A percentile compares a stretch with the other conserved stretches of the same genome.
These are phyloP conservation scores for Colletotrichum spaethianum DNA, from an alignment of 2,329 filamentous ascomycete genomes.

Conservation along the genomic window DNA sequence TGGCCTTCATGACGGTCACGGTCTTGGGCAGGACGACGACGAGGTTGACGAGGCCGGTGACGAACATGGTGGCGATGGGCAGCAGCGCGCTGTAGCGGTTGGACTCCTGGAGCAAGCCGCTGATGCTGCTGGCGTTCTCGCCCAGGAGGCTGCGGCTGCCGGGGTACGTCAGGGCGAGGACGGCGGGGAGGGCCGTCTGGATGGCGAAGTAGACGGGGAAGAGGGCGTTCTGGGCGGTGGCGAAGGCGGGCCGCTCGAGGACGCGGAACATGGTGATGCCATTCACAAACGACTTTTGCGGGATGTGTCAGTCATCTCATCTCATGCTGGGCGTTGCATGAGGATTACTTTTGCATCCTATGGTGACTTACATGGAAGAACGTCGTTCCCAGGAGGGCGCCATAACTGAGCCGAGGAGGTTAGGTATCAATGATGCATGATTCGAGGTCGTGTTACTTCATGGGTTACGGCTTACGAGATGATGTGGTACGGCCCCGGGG, in stretches of 20 bases:
- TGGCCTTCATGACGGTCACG: conserved; percentile 79
- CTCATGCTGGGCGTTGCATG: not conserved
- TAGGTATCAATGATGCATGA: conserved; percentile 21
- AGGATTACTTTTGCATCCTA: not conserved
- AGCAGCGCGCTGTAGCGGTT: conserved; percentile 76
- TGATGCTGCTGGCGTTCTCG: conserved; percentile 59
- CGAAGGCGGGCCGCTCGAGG: conserved; percentile 85
- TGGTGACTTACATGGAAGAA: conserved; percentile 80
- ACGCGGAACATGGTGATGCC: conserved; percentile 82
- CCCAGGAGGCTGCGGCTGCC: conserved; percentile 65
- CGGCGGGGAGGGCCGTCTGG: conserved; percentile 80
- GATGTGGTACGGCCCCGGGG: conserved; percentile 82
- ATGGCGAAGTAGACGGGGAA: conserved; percentile 93
- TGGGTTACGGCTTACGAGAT: conserved; percentile 69
- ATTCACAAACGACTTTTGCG: conserved; percentile 78
- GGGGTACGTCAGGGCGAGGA: conserved; percentile 86
- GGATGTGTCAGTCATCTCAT: not conserved
- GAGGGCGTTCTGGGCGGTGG: conserved; percentile 81
- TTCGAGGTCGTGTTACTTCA: conserved; percentile 19
- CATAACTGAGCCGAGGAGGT: conserved; percentile 72
- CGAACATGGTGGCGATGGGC: conserved; percentile 78
- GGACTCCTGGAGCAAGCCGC: conserved; percentile 70
- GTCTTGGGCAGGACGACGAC: conserved; percentile 82
- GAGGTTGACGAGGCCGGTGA: conserved; percentile 80
- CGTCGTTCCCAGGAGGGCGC: conserved; percentile 87